A percentile compares a stretch with the other conserved stretches of the same genome.
phyloP scores from a whole-genome alignment of 2,329 filamentous ascomycete genomes.

The Venturia nashicola region DNA sequence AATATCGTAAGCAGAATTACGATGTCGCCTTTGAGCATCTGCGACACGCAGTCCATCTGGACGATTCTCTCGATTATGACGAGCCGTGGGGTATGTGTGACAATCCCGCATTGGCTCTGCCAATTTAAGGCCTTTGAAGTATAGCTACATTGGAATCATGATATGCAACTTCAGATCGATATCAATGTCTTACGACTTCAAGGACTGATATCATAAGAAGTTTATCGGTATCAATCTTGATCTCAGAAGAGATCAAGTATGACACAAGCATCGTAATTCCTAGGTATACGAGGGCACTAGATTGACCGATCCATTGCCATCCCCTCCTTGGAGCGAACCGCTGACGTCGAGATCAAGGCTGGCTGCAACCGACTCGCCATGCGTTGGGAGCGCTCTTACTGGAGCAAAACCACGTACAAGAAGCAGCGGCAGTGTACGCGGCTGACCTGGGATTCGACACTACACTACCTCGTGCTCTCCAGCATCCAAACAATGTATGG shows the following conservation, averaged over 20 bases:
- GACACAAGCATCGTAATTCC: neutral
- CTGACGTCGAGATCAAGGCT: conserved; percentile 25
- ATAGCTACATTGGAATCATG: neutral
- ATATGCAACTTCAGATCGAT: neutral
- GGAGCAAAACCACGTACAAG: conserved; percentile 44
- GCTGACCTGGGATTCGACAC: conserved; percentile 30
- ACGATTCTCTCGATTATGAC: conserved; percentile 55
- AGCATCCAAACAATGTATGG: conserved; percentile 66
- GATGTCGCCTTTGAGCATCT: conserved; percentile 48
- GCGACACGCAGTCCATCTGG: conserved; percentile 42
- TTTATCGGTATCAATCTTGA: neutral
- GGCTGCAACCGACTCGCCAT: conserved; percentile 65
- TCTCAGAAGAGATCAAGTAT: neutral
- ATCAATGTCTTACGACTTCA: neutral
- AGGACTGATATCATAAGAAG: neutral
- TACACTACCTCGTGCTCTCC: conserved; percentile 49
- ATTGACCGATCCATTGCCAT: neutral
- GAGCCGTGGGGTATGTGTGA: conserved; percentile 49
- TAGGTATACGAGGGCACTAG: neutral
- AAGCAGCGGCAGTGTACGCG: conserved; percentile 25
- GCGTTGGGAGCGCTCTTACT: conserved; percentile 57
- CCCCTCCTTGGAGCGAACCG: neutral
- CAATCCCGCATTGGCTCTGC: neutral
- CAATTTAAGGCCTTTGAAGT: neutral
- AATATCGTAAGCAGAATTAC: conserved; percentile 51